Base-by-base conservation (phyloP, 306 rosid genomes). In the Fragaria ananassa region DNA sequence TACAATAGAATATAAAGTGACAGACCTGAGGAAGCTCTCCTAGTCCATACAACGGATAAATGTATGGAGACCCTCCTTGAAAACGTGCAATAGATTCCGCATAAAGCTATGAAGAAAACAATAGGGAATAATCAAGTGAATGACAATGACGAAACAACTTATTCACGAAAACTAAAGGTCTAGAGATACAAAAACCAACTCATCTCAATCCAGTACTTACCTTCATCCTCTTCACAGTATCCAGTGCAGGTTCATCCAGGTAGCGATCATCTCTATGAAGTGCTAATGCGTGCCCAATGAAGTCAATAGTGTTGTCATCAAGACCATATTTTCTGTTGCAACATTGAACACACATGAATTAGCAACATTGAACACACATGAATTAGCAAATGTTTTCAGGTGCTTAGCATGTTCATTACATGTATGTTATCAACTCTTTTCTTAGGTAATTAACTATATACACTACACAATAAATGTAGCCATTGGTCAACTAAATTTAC, bases 1-100 rank as follows among this genome's bases (percentile, higher is more conserved):
- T 41, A 62, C n/a, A 51, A 6, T 1, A 2, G 49, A 58, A 58
- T 23, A 37, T 4, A 27, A 13, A 76, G 83, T 39, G 42, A 42
- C 70, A 78, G 23, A 91, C 97, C 98, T 95, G 98, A 5, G 98
- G 98, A 74, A 95, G 98, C 89, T 95, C 98, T 85, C 98, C 98
- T 75, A 95, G 81, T 77, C 98, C 98, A 82, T 95, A 95, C 86
- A 95, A 85, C 57, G 98, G 97, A 86, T 95, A 92, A 78, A 95
- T 95, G 88, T 95, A 95, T 41, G 98, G 97, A 13, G 98, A 95
- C 66, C 98, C 98, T 77, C 99, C 99, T 89, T 91, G 96, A 82
- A 95, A 95, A 66, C 99, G 97, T 46, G 97, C 97, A 74, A 95
- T 29, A 79, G 99, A 95, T 85, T 95, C 99, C 23, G 93, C 79